Percentiles rank a stretch among this genome's conserved stretches.
phyloP scores from a whole-genome alignment of 768 basidiomycete genomes.

The Termitomyces sp. region DNA sequence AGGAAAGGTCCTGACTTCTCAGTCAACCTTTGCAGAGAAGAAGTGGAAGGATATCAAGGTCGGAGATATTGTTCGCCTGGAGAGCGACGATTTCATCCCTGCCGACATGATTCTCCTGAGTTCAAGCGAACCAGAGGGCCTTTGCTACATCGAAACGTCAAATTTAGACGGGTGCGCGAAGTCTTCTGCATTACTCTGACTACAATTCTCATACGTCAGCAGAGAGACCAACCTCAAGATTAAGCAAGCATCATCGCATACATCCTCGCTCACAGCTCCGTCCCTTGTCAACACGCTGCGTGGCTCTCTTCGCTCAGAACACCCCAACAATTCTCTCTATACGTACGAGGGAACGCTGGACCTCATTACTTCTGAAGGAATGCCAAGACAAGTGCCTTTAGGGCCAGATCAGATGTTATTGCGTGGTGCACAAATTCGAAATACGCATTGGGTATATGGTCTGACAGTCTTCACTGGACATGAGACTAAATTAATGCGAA shows the following conservation, averaged over 20 bases:
- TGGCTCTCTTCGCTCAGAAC: constrained; percentile 88
- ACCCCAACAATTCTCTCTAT: constrained; percentile 96
- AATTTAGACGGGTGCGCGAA: constrained; percentile 87
- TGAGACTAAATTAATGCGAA: constrained; percentile 97
- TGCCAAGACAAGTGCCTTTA: constrained; percentile 79
- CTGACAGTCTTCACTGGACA: constrained; percentile 93
- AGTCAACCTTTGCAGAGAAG: constrained; percentile 61
- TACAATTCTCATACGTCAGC: constrained; percentile 1
- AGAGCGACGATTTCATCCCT: constrained; percentile 92
- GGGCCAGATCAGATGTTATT: constrained; percentile 94
- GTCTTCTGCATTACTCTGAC: not conserved
- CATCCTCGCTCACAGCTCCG: constrained; percentile 73
- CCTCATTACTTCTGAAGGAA: constrained; percentile 46
- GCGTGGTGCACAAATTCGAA: constrained; percentile 91
- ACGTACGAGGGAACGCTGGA: constrained; percentile 87
- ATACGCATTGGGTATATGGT: constrained; percentile 96
- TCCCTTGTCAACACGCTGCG: constrained; percentile 63
- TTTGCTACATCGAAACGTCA: constrained; percentile 97
- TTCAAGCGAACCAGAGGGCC: constrained; percentile 92
- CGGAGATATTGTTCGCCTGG: constrained; percentile 88
- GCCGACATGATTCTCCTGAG: constrained; percentile 87
- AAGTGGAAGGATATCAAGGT: constrained; percentile 90
- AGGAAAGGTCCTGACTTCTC: constrained; percentile 65
- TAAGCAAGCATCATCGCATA: constrained; percentile 89
- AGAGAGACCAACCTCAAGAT: constrained; percentile 99